Evolutionary conservation across 225 moss, liverwort and hornwort species (phyloP).

Genomic region (Polytrichum commune): DNA sequence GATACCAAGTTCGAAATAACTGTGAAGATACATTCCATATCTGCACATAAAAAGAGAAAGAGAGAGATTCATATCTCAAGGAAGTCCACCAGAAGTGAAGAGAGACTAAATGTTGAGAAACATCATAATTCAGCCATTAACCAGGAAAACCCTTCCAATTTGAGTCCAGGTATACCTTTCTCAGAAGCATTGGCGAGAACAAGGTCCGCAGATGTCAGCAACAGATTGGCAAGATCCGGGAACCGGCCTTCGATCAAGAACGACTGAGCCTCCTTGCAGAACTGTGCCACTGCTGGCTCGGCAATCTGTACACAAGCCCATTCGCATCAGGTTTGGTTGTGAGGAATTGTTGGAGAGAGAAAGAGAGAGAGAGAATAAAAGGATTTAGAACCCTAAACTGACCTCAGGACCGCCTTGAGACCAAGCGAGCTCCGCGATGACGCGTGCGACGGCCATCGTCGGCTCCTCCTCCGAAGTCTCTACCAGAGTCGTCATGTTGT

Average conservation of each 20-base stretch:
- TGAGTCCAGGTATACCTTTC: constrained; percentile 49
- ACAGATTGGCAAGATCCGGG: constrained; percentile 77
- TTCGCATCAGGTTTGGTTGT: neutral
- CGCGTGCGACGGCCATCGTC: constrained; percentile 84
- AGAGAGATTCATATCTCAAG: no score
- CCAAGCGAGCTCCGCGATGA: constrained; percentile 92
- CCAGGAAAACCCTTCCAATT: no score
- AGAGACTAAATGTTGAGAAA: no score
- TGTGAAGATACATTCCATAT: constrained; percentile 98
- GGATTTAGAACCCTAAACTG: neutral
- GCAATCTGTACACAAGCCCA: constrained; percentile 54
- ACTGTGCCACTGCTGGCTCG: constrained; percentile 82
- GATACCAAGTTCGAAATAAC: constrained; percentile 94
- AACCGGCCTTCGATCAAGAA: constrained; percentile 61
- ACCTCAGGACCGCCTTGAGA: constrained; percentile 87
- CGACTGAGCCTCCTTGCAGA: constrained; percentile 72
- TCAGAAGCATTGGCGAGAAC: constrained; percentile 87
- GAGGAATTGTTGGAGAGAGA: neutral
- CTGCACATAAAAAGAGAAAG: constrained; percentile 14
- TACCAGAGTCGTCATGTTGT: constrained; percentile 77
- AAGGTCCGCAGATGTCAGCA: constrained; percentile 93
- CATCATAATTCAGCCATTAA: no score
- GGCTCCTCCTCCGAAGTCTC: constrained; percentile 98
- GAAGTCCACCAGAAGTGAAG: no score
- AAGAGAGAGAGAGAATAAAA: neutral